phyloP scores from a whole-genome alignment of 202 grass and related monocot species.

The Sporobolus alterniflorus region DNA sequence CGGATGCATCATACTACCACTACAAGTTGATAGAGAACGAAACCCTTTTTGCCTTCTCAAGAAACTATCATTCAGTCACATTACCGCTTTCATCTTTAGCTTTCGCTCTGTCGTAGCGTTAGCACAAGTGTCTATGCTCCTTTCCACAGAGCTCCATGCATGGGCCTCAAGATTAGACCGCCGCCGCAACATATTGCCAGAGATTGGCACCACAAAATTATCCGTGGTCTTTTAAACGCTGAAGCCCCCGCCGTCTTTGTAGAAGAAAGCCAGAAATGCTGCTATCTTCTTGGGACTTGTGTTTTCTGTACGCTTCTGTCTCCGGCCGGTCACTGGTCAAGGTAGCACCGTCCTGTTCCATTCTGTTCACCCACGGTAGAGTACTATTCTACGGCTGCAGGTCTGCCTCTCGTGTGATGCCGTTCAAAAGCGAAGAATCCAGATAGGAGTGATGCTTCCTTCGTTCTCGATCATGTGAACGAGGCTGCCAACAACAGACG shows the following conservation, averaged over 20 bases:
- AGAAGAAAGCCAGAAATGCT: not conserved
- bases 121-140: not conserved
- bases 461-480: not conserved
- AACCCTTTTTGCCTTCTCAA: conserved; percentile 39
- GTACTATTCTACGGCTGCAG: not conserved
- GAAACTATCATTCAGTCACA: conserved; percentile 45
- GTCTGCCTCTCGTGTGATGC: not conserved
- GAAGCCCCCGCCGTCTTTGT: not conserved
- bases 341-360: not conserved
- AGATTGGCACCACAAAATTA: too few relatives aligned
- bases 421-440: conserved; percentile 4
- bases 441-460: not conserved
- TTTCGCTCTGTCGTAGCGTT: conserved; percentile 36
- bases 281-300: conserved; percentile 1
- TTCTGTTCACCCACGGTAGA: not conserved
- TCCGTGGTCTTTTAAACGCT: conserved; percentile 6
- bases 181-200: not conserved
- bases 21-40: too few relatives aligned
- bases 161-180: conserved; percentile 1
- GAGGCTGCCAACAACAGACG: not conserved
- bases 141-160: conserved; percentile 31
- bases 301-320: not conserved
- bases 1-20: not conserved
- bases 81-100: conserved; percentile 46
- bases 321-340: conserved; percentile 12